Conservation (phyloP, 495 filamentous ascomycete genomes). For the Neurospora tetrasperma region DNA sequence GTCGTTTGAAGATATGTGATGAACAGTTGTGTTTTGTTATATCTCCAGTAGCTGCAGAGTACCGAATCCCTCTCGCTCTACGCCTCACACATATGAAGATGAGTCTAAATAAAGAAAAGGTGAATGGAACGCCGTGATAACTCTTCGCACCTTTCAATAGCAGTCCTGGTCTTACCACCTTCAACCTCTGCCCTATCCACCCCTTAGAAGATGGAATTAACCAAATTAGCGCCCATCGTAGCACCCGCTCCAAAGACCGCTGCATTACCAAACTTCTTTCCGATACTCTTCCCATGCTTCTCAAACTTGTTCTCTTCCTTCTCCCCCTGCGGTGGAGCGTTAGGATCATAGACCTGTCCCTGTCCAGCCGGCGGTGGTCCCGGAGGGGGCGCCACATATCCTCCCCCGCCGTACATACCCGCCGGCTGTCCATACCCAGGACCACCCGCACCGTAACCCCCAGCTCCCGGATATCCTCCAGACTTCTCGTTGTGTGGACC, state of each 20-base stretch:
- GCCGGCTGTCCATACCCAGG: neutral
- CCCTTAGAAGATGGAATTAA: conserved; percentile 67
- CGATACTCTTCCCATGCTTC: conserved; percentile 60
- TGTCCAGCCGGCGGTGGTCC: conserved; percentile 23
- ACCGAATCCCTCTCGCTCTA: neutral
- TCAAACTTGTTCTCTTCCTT: conserved; percentile 31
- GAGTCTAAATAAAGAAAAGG: neutral
- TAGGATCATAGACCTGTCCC: conserved; percentile 32
- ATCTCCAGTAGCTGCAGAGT: neutral
- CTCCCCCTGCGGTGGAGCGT: conserved; percentile 34
- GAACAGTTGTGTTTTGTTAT: neutral
- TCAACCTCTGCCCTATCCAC: neutral
- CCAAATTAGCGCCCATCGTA: conserved; percentile 82
- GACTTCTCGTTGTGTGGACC: neutral
- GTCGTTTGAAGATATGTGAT: neutral
- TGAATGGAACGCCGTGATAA: neutral
- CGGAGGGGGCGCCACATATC: conserved; percentile 1
- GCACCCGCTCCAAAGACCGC: conserved; percentile 79
- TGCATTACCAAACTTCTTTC: conserved; percentile 67
- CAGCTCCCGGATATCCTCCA: neutral
- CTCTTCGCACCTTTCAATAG: neutral
- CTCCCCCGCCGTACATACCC: neutral
- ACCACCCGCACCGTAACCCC: conserved; percentile 14
- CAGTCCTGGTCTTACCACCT: neutral
- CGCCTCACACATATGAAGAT: neutral